These are phyloP conservation scores for Chaetoceros tenuissimus DNA, from an alignment of 108 stramenopile species.

Conservation along the genomic window DNA sequence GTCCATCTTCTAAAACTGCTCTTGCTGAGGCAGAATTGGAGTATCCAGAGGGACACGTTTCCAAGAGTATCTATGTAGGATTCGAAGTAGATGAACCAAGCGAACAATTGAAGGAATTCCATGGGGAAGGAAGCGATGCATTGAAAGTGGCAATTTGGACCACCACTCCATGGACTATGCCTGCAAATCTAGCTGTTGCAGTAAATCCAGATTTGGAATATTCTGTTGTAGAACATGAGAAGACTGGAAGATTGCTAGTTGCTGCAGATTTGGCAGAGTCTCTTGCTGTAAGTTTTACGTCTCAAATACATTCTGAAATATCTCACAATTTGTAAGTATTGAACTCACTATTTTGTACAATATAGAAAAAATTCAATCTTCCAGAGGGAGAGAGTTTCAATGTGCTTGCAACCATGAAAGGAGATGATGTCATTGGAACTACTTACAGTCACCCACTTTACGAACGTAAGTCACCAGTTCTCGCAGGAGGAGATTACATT, in stretches of 20 bases:
- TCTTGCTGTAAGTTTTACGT: conserved; percentile 42
- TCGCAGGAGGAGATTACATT: conserved; percentile 96
- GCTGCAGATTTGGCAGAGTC: conserved; percentile 66
- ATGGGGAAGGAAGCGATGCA: conserved; percentile 31
- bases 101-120: conserved; percentile 42
- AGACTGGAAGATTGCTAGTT: conserved; percentile 67
- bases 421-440: conserved; percentile 64
- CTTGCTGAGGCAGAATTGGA: conserved; percentile 98
- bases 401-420: conserved; percentile 43
- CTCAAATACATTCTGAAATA: background rate
- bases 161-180: conserved; percentile 92
- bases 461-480: conserved; percentile 66
- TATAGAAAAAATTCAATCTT: conserved; percentile 56
- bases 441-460: conserved; percentile 81
- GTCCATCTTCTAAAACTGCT: conserved; percentile 91
- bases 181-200: conserved; percentile 92
- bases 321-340: conserved; percentile 9
- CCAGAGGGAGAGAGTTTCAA: conserved; percentile 60
- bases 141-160: conserved; percentile 88
- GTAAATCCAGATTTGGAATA: conserved; percentile 88
- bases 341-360: conserved; percentile 1
- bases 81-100: conserved; percentile 69
- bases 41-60: conserved; percentile 91
- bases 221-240: conserved; percentile 67
- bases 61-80: conserved; percentile 88